phyloP scores from a whole-genome alignment of 176 grass and related monocot genomes.

The Oryza coarctata region DNA sequence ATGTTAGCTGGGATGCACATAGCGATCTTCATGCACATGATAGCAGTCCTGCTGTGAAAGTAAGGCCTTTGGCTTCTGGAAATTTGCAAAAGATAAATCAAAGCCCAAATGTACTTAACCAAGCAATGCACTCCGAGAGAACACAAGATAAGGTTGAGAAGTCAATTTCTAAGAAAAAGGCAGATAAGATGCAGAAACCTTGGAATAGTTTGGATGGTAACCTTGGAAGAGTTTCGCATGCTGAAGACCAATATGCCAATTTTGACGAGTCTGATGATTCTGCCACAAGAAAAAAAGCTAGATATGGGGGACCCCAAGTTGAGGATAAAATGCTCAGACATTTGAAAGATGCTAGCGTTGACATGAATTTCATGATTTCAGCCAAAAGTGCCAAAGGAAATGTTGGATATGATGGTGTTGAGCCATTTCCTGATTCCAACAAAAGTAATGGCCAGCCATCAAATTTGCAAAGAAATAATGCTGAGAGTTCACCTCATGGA shows the following conservation, averaged over 20 bases:
- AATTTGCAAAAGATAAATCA: constrained; percentile 46
- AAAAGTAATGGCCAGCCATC: constrained; percentile 51
- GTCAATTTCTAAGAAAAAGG: constrained; percentile 51
- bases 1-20: constrained; percentile 39
- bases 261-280: constrained; percentile 51
- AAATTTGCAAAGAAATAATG: constrained; percentile 44
- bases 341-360: constrained; percentile 45
- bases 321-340: constrained; percentile 58
- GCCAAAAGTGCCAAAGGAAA: constrained; percentile 43
- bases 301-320: constrained; percentile 29
- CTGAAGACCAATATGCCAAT: constrained; percentile 29
- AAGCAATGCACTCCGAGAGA: constrained; percentile 44
- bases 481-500: constrained; percentile 52
- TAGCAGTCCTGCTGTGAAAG: constrained; percentile 39
- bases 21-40: constrained; percentile 35
- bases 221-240: constrained; percentile 34
- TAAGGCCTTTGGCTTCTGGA: constrained; percentile 48
- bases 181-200: constrained; percentile 52
- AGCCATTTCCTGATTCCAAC: constrained; percentile 41
- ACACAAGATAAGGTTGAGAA: constrained; percentile 46
- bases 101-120: constrained; percentile 41
- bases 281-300: constrained; percentile 43
- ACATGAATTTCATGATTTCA: constrained; percentile 42
- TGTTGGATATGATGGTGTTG: constrained; percentile 26
- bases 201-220: constrained; percentile 44